Conservation (phyloP, 2,329 filamentous ascomycete species). For the Chaetomium sp. region DNA sequence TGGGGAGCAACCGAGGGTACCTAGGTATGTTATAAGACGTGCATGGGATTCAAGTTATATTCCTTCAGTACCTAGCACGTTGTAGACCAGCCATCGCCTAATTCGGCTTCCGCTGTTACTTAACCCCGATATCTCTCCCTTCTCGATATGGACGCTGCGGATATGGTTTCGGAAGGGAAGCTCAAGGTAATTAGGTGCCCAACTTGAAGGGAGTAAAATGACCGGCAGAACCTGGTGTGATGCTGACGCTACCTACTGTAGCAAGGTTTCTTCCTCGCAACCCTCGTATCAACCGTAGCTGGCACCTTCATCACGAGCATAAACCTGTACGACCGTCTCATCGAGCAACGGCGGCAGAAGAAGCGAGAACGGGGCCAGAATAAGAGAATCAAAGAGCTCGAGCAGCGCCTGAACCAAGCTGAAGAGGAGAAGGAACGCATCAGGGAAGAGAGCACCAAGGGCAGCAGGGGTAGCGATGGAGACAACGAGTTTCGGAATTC, state of each 20-base stretch:
- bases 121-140: neutral
- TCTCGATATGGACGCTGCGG: slow-evolving; percentile 24
- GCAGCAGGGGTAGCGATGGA: slow-evolving; percentile 5
- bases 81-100: neutral
- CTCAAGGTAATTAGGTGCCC: slow-evolving; percentile 37
- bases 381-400: slow-evolving; percentile 39
- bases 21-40: neutral
- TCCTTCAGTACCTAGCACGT: too few species aligned
- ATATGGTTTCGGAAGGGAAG: slow-evolving; percentile 42
- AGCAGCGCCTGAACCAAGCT: slow-evolving; percentile 34
- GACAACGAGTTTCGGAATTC: slow-evolving; percentile 36
- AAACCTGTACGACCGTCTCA: slow-evolving; percentile 43
- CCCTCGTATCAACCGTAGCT: slow-evolving; percentile 44
- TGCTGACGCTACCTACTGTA: slow-evolving; percentile 19
- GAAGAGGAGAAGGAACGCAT: slow-evolving; percentile 31
- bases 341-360: slow-evolving; percentile 39
- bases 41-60: neutral
- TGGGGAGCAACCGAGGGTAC: neutral
- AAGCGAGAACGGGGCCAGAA: slow-evolving; percentile 42
- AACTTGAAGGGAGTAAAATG: slow-evolving; percentile 13
- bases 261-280: slow-evolving; percentile 46
- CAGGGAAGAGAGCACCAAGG: slow-evolving; percentile 21
- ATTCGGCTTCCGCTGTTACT: neutral
- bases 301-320: slow-evolving; percentile 44
- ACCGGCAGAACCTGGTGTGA: neutral